Percentiles rank a stretch among this genome's conserved stretches.
Evolutionary conservation across 2,329 filamentous ascomycete species (phyloP).

Genomic region (Monilinia vaccinii-corymbosi): DNA sequence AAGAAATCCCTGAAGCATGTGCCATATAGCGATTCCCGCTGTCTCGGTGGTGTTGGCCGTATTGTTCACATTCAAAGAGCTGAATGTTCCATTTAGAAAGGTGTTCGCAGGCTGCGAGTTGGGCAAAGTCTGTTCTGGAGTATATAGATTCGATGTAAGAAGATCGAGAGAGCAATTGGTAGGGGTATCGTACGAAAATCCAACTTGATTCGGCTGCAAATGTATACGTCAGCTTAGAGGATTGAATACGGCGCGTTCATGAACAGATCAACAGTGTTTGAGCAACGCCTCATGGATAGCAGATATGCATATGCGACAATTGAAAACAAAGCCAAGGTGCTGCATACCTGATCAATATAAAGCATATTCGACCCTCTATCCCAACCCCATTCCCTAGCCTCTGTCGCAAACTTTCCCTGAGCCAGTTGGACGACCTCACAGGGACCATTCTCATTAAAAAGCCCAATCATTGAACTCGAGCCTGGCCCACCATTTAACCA

Average conservation of each 20-base stretch:
- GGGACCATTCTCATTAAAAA: conserved; percentile 52
- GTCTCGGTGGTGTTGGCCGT: conserved; percentile 42
- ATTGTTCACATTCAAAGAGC: conserved; percentile 39
- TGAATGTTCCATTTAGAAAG: conserved; percentile 56
- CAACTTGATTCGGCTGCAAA: conserved; percentile 58
- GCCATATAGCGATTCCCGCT: conserved; percentile 47
- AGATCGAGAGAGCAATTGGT: conserved; percentile 52
- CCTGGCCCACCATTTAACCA: conserved; percentile 63
- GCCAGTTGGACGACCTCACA: conserved; percentile 42
- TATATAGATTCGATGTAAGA: conserved; percentile 33
- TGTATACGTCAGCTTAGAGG: conserved; percentile 27
- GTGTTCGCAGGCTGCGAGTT: conserved; percentile 26
- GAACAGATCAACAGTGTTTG: background rate
- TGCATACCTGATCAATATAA: conserved; percentile 41
- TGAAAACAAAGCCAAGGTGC: background rate
- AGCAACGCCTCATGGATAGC: background rate
- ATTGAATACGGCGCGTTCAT: background rate
- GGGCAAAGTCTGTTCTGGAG: conserved; percentile 31
- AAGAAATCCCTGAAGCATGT: conserved; percentile 50
- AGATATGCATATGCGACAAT: background rate
- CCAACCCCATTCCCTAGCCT: conserved; percentile 55
- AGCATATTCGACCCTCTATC: conserved; percentile 49
- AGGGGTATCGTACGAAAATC: conserved; percentile 56
- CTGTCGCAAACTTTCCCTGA: conserved; percentile 42
- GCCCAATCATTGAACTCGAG: conserved; percentile 53